phyloP scores from a whole-genome alignment of 1,284 basidiomycete genomes.

The Pholiota adiposa region DNA sequence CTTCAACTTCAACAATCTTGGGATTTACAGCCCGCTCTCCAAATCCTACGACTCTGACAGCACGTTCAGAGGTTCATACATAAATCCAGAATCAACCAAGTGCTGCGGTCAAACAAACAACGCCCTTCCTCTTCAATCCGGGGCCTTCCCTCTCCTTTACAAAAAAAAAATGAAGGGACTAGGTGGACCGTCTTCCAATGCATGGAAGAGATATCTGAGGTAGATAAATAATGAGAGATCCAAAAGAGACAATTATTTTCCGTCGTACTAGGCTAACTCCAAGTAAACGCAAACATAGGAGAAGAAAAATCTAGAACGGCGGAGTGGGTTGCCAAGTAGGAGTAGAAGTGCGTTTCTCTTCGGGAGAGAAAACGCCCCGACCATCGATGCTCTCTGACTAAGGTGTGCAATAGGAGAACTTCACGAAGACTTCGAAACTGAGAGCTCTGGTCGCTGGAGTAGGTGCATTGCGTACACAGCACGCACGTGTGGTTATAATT shows the following conservation, averaged over 20 bases:
- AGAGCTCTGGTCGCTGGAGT: too few relatives aligned
- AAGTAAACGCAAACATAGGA: not conserved
- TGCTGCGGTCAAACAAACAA: not conserved
- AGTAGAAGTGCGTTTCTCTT: too few relatives aligned
- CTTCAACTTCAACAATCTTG: too few relatives aligned
- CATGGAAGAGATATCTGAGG: not conserved
- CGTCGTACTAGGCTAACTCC: not conserved
- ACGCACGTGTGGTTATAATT: too few relatives aligned
- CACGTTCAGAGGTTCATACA: not conserved
- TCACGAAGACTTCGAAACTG: too few relatives aligned
- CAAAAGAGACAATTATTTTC: not conserved
- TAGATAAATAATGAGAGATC: not conserved
- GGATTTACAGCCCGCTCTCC: too few relatives aligned
- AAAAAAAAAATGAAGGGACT: not conserved
- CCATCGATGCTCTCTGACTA: too few relatives aligned
- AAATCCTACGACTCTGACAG: not conserved
- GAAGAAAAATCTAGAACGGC: not conserved
- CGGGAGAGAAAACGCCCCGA: too few relatives aligned
- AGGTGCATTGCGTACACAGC: too few relatives aligned
- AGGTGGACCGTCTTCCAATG: not conserved
- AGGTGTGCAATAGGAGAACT: too few relatives aligned
- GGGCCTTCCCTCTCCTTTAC: not conserved
- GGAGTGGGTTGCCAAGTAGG: not conserved
- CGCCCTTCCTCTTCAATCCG: not conserved
- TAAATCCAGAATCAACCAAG: not conserved